Evolutionary conservation across 2,329 filamentous ascomycete species (phyloP).

Genomic region (Kalaharituber pfeilii): DNA sequence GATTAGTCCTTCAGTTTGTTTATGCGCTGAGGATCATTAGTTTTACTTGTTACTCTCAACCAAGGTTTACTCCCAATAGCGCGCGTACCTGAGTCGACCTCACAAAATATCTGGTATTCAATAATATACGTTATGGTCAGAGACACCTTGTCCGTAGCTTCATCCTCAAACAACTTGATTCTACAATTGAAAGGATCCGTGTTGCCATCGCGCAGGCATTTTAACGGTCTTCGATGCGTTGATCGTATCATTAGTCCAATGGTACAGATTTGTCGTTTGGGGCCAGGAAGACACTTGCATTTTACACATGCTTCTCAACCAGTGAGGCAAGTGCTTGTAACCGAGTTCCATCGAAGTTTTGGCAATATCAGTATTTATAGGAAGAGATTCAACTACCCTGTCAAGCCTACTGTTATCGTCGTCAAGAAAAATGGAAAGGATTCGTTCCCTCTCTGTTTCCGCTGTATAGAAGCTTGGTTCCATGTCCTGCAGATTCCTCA

Average conservation of each 20-base stretch:
- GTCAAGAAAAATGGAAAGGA: no score
- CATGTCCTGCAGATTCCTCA: not conserved
- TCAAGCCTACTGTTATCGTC: not conserved
- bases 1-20: no score
- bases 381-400: not conserved
- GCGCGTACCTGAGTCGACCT: no score
- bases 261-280: no score
- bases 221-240: not conserved
- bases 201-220: not conserved
- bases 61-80: no score
- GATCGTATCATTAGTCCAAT: not conserved
- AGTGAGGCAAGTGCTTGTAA: no score
- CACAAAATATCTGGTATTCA: not conserved
- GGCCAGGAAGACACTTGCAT: no score
- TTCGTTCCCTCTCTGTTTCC: no score
- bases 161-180: not conserved
- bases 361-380: not conserved
- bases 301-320: no score
- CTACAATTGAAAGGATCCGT: not conserved
- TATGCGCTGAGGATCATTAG: no score
- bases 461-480: not conserved
- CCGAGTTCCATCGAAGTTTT: not conserved
- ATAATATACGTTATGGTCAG: not conserved
- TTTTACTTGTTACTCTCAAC: no score
- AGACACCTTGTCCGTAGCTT: not conserved